Evolutionary conservation across 768 basidiomycete genomes (phyloP).

Genomic region (Lactarius indigo): DNA sequence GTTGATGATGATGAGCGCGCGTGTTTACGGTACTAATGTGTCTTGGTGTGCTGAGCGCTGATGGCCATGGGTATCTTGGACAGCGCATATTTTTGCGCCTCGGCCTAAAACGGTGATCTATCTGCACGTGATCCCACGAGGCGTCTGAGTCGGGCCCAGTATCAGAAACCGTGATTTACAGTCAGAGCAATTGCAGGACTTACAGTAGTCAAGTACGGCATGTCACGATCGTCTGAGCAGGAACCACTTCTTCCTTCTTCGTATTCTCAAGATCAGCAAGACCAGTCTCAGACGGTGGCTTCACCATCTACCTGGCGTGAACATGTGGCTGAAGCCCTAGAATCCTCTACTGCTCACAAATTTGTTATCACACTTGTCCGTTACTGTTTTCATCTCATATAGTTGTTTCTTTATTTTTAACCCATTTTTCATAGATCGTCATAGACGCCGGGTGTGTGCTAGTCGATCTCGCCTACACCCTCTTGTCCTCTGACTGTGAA

Average conservation of each 20-base stretch:
- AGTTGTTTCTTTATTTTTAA: neutral
- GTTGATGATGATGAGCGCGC: neutral
- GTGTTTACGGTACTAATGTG: neutral
- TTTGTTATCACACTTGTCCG: conserved; percentile 24
- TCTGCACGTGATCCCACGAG: neutral
- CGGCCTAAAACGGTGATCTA: neutral
- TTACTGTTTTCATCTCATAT: neutral
- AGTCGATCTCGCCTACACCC: conserved; percentile 63
- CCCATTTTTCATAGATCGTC: conserved; percentile 40
- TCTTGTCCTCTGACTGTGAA: conserved; percentile 54
- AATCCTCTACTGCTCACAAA: conserved; percentile 19
- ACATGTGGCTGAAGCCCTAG: conserved; percentile 17
- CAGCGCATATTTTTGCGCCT: no score
- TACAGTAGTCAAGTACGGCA: neutral
- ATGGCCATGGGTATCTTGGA: neutral
- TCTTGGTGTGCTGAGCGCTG: neutral
- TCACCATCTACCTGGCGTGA: conserved; percentile 4
- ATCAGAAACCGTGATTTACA: no score
- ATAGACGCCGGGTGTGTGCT: conserved; percentile 72
- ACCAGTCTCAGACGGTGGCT: neutral
- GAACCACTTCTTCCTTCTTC: conserved; percentile 29
- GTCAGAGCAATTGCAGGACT: no score
- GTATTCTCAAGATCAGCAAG: neutral
- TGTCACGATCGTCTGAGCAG: conserved; percentile 28
- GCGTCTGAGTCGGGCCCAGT: neutral